phyloP scores from a whole-genome alignment of 116 monocot species.

The Trichopus zeylanicus region DNA sequence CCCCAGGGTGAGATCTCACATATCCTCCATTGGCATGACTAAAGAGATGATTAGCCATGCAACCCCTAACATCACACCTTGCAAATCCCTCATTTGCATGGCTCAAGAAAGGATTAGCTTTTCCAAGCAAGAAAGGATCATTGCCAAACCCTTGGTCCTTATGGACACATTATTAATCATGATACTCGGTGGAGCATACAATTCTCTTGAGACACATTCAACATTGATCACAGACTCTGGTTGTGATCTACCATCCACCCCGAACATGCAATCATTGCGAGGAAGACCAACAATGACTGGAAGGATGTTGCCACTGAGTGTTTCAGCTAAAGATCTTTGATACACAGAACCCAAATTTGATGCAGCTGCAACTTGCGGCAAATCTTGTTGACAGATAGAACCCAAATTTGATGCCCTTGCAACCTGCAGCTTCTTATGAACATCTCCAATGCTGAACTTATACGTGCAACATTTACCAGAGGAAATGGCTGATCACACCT shows the following conservation, averaged over 20 bases:
- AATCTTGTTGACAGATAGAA: background rate
- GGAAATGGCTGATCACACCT: slow-evolving; percentile 37
- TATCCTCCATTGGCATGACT: too few species aligned
- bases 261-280: background rate
- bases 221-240: background rate
- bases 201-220: background rate
- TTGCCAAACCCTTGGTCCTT: too few species aligned
- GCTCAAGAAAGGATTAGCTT: too few species aligned
- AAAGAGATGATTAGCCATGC: too few species aligned
- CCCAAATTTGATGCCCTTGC: background rate
- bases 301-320: background rate
- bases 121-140: too few species aligned
- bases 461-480: slow-evolving; percentile 37
- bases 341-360: background rate
- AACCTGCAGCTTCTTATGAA: slow-evolving; percentile 6
- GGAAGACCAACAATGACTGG: background rate
- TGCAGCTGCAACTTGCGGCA: background rate
- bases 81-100: too few species aligned
- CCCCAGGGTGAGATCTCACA: too few species aligned
- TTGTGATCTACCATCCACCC: background rate
- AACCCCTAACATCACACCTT: too few species aligned
- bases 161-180: too few species aligned
- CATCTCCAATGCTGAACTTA: slow-evolving; percentile 21
- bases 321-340: background rate
- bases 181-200: too few species aligned